Conservation (phyloP, 2,329 filamentous ascomycete species). For the Daldinia eschscholtzii region DNA sequence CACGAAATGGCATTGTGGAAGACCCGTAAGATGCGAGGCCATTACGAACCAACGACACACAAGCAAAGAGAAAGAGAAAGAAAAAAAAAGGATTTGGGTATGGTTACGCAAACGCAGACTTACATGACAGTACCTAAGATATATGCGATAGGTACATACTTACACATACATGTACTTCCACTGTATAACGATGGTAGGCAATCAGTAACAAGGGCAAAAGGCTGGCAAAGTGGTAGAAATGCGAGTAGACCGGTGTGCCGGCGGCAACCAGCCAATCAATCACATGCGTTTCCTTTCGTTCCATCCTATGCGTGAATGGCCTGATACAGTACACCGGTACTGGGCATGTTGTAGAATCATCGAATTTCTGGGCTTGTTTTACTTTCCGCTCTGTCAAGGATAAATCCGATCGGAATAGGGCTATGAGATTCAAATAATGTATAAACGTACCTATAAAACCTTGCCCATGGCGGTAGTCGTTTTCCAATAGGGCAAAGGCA, state of each 20-base stretch:
- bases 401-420: conserved; percentile 3
- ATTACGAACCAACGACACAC: conserved; percentile 13
- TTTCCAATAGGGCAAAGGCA: conserved; percentile 2
- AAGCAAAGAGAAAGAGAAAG: neutral
- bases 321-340: conserved; percentile 15
- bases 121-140: conserved; percentile 6
- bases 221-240: neutral
- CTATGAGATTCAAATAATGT: neutral
- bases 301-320: conserved; percentile 27
- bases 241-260: conserved; percentile 28
- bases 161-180: neutral
- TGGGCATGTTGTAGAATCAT: conserved; percentile 8
- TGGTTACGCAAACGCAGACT: conserved; percentile 30
- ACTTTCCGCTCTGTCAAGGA: neutral
- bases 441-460: neutral
- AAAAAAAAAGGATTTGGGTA: conserved; percentile 1
- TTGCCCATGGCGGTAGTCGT: conserved; percentile 9
- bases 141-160: neutral
- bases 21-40: conserved; percentile 5
- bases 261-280: conserved; percentile 25
- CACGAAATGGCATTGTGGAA: conserved; percentile 7
- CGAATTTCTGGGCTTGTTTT: neutral
- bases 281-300: conserved; percentile 22
- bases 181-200: neutral
- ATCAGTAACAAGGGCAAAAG: neutral